These are phyloP conservation scores for Lojkania enalia DNA, from an alignment of 2,329 filamentous ascomycete species.

Conservation along the genomic window DNA sequence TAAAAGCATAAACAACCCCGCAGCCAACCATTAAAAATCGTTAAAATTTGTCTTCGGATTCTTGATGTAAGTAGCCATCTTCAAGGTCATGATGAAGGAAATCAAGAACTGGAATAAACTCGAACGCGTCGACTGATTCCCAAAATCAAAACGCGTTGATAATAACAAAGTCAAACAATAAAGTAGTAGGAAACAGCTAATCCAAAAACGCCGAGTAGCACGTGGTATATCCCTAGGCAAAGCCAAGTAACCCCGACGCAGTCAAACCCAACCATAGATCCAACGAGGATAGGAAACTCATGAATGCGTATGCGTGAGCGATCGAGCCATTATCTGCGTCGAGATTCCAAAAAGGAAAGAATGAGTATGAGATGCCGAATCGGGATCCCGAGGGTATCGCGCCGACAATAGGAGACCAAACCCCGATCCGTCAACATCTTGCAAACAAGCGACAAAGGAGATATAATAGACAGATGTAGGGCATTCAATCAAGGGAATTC, in stretches of 20 bases:
- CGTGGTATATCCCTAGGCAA: slow-evolving; percentile 2
- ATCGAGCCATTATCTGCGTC: slow-evolving; percentile 14
- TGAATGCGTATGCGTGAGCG: slow-evolving; percentile 21
- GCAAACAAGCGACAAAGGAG: slow-evolving; percentile 10
- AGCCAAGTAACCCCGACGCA: too few relatives aligned
- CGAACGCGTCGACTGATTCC: too few relatives aligned
- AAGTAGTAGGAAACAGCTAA: background rate
- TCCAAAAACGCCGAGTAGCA: background rate
- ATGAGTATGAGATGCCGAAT: slow-evolving; percentile 11
- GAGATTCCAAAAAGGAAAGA: slow-evolving; percentile 2
- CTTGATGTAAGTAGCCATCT: too few relatives aligned
- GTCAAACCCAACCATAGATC: too few relatives aligned
- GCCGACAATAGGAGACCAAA: slow-evolving; percentile 23
- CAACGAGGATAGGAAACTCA: slow-evolving; percentile 6
- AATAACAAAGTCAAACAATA: background rate
- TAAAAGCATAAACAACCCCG: too few relatives aligned
- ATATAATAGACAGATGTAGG: slow-evolving; percentile 10
- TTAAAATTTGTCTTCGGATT: too few relatives aligned
- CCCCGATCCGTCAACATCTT: slow-evolving; percentile 20
- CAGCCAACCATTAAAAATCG: background rate
- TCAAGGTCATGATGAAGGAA: too few relatives aligned
- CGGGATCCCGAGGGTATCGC: slow-evolving; percentile 29
- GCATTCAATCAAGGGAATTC: slow-evolving; percentile 16
- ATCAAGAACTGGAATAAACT: too few relatives aligned
- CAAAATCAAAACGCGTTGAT: too few relatives aligned